Conservation (phyloP, 2,329 filamentous ascomycete genomes). For the Ilyonectria sp. region DNA sequence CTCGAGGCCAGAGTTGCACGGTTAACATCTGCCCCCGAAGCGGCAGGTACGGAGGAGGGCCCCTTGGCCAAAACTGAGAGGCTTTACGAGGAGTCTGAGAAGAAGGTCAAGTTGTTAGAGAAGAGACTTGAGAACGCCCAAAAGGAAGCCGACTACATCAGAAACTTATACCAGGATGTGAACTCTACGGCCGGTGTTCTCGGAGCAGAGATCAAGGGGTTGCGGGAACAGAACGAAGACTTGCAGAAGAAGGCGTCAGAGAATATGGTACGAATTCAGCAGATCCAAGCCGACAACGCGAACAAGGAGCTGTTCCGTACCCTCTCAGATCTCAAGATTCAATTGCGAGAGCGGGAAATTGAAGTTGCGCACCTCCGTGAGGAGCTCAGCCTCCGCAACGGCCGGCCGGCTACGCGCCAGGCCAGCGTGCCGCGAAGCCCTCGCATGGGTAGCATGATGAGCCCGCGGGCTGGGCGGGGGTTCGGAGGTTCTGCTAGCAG, state of each 20-base stretch:
- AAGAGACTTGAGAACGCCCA: slow-evolving; percentile 58
- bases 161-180: slow-evolving; percentile 72
- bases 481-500: slow-evolving; percentile 61
- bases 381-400: slow-evolving; percentile 65
- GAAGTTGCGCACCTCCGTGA: slow-evolving; percentile 65
- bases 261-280: slow-evolving; percentile 64
- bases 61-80: slow-evolving; percentile 48
- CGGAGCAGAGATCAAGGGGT: slow-evolving; percentile 61
- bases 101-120: slow-evolving; percentile 59
- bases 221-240: slow-evolving; percentile 59
- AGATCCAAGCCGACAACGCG: slow-evolving; percentile 59
- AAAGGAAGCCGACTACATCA: slow-evolving; percentile 70
- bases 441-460: slow-evolving; percentile 65
- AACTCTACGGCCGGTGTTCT: slow-evolving; percentile 64
- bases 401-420: slow-evolving; percentile 69
- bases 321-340: slow-evolving; percentile 58
- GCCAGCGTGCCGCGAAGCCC: slow-evolving; percentile 72
- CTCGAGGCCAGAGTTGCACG: slow-evolving; percentile 54
- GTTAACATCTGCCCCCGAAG: slow-evolving; percentile 46
- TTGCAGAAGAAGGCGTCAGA: slow-evolving; percentile 60
- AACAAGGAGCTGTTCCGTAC: slow-evolving; percentile 54
- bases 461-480: slow-evolving; percentile 58
- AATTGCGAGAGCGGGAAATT: slow-evolving; percentile 65
- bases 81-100: slow-evolving; percentile 55
- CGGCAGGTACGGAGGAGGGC: slow-evolving; percentile 43